Evolutionary conservation across 306 rosid species (phyloP), one percentile per base, ranked within the genome.

Genomic region (Purshia tridentata): DNA sequence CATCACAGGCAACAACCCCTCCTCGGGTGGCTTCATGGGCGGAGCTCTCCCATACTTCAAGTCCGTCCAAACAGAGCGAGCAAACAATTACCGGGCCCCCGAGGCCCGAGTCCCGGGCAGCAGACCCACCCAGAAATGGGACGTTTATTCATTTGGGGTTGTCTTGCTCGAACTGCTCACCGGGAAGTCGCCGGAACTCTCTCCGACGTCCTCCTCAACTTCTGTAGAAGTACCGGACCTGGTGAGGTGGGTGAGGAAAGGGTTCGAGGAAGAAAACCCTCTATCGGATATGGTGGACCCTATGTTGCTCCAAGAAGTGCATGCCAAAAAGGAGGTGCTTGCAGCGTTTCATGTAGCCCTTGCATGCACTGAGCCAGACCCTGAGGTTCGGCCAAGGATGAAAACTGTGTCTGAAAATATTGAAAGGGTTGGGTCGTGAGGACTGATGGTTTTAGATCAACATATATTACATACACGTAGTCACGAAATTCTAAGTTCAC

Each of bases 231-330:
- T 95, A 0, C 87, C 89, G 1, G 99, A 95, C 66, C 59, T 95
- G 35, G 99, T 90, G 72, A 89, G 98, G 67, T 95, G 93, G 96
- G 96, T 95, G 42, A 87, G 85, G 76, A 90, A 90, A 80, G 97
- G 99, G 35, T 95, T 95, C 47, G 96, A 91, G 83, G 92, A 87
- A 70, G 99, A 92, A 66, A 88, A 83, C 63, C 97, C 99, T 0
- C 78, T 95, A 35, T 91, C 99, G 55, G 97, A 91, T 42, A 87
- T 95, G 90, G 98, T 95, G 3, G 99, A 95, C 57, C 97, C 97
- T 2, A 61, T 84, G 4, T 73, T 95, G 65, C 90, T 95, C 5
- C 97, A 91, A 61, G 99, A 95, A 83, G 92, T 88, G 16, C 98
- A 86, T 50, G 98, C 93, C 70, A 95, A 91, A 80, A 91, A 95